Percentiles rank a stretch among this genome's conserved stretches.
Evolutionary conservation across 345 rosid species (phyloP).

Genomic region (Noccaea caerulescens): DNA sequence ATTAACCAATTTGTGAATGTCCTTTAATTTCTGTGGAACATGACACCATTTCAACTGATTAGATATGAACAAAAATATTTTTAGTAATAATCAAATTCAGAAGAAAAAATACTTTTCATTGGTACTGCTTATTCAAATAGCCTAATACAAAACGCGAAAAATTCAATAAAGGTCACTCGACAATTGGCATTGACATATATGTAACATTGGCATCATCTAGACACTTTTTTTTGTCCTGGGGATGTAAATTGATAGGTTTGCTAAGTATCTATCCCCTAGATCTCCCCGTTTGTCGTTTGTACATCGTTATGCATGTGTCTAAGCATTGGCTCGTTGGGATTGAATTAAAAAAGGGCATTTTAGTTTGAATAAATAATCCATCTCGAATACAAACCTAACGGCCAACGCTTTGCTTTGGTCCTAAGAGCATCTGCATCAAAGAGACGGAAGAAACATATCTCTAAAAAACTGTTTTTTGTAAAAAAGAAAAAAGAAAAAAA

Average conservation of each 20-base stretch:
- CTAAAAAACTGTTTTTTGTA: too few species aligned
- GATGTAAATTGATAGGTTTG: conserved; percentile 20
- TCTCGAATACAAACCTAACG: not conserved
- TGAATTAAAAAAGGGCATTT: conserved; percentile 15
- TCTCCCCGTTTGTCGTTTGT: conserved; percentile 17
- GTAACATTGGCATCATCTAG: conserved; percentile 18
- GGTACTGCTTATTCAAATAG: not conserved
- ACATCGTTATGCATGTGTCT: not conserved
- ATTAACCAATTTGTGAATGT: too few species aligned
- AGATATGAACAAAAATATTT: too few species aligned
- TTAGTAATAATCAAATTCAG: too few species aligned
- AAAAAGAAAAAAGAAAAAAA: too few species aligned
- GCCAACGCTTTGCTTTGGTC: not conserved
- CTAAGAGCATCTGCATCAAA: too few species aligned
- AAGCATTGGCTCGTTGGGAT: not conserved
- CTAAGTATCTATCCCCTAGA: conserved; percentile 17
- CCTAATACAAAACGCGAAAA: conserved; percentile 23
- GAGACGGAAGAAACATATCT: too few species aligned
- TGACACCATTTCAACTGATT: too few species aligned
- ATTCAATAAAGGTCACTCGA: conserved; percentile 4
- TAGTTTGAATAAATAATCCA: conserved; percentile 7
- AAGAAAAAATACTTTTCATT: too few species aligned
- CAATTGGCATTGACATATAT: conserved; percentile 10
- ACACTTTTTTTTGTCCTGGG: conserved; percentile 13
- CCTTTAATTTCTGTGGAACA: too few species aligned